A percentile compares a stretch with the other conserved stretches of the same genome.
Conservation (phyloP, 345 rosid species). For the Lepidium africanum region DNA sequence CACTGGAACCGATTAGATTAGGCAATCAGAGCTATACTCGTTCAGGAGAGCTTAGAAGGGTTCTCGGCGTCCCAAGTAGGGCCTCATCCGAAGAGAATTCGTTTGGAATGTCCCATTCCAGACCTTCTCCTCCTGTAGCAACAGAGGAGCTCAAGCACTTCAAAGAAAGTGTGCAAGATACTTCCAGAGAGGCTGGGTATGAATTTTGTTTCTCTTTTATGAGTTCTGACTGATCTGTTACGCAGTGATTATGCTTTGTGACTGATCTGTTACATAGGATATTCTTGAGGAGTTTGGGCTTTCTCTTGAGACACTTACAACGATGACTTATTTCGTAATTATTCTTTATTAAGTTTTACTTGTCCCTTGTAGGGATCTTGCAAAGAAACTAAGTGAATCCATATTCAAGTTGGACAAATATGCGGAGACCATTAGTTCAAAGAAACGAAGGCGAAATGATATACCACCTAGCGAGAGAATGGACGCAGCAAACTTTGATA, state of each 20-base stretch:
- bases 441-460: slow-evolving; percentile 71
- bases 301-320: neutral
- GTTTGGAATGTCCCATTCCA: slow-evolving; percentile 50
- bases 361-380: slow-evolving; percentile 60
- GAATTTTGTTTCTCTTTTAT: neutral
- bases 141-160: slow-evolving; percentile 76
- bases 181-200: slow-evolving; percentile 76
- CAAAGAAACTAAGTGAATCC: slow-evolving; percentile 52
- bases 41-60: slow-evolving; percentile 76
- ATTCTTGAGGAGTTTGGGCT: neutral
- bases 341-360: slow-evolving; percentile 3
- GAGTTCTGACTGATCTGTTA: neutral
- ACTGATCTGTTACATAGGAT: neutral
- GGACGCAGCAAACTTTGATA: slow-evolving; percentile 45
- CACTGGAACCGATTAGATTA: slow-evolving; percentile 73
- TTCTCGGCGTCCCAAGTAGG: slow-evolving; percentile 57
- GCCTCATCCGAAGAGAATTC: slow-evolving; percentile 58
- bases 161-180: slow-evolving; percentile 82
- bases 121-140: slow-evolving; percentile 55
- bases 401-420: slow-evolving; percentile 66
- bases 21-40: slow-evolving; percentile 57
- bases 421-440: slow-evolving; percentile 55
- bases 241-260: neutral
- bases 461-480: slow-evolving; percentile 49
- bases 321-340: neutral